Evolutionary conservation across 2,329 filamentous ascomycete species (phyloP), one percentile per base, ranked within the genome.

Genomic region (Sporothrix humicola): DNA sequence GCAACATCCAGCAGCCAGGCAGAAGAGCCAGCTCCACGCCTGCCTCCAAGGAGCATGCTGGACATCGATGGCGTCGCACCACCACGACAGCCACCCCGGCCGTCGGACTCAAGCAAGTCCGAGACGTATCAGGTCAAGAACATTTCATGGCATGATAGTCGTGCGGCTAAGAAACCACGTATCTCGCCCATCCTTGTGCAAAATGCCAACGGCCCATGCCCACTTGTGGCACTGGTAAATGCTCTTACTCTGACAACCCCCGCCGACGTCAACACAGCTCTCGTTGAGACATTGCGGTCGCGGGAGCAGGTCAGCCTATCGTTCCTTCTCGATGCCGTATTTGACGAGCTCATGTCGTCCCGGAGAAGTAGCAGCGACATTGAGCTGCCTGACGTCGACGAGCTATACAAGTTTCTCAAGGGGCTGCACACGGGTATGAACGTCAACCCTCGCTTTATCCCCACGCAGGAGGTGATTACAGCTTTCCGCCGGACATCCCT

Each of bases 341-440:
- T 98, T 79, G 95, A 98, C 73, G 95, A 98, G 81, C 88, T 99
- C 26, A 95, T 97, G 85, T 95, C 93, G 2, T 89, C 90, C 9
- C 84, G 92, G 71, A 86, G 92, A 70, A 90, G 89, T 0, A 88
- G 89, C 66, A 82, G 84, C 2, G 88, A 91, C 48, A 87, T 87
- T 1, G 84, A 89, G 17, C 83, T 98, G 31, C 95, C 95, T 0
- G 96, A 98, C 80, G 92, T 98, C 10, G 88, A 91, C 50, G 95
- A 97, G 74, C 85, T 99, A 1, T 97, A 97, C 80, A 87, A 88
- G 7, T 99, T 99, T 79, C 85, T 99, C 1, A 89, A 96, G 73
- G 93, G 93, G 61, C 84, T 99, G 2, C 94, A 98, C 78, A 98
- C 95, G 0, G 96, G 96, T 52, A 97, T 99, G 93, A 99, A 98